Evolutionary conservation across 345 rosid genomes (phyloP).

Genomic region (Capsella bursapastoris): DNA sequence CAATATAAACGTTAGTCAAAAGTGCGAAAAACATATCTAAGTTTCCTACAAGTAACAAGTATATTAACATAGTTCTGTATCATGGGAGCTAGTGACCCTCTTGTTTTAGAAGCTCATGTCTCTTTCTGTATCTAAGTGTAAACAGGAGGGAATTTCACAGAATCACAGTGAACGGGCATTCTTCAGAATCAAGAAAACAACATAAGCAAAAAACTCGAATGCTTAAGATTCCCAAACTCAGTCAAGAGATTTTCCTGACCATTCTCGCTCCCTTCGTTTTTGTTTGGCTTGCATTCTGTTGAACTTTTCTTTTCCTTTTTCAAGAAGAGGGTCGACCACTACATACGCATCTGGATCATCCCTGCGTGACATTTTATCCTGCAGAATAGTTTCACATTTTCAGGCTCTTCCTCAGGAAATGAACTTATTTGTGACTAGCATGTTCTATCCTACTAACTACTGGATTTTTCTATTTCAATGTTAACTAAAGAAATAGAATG

Average conservation of each 20-base stretch:
- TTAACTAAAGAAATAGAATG: neutral
- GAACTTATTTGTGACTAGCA: slow-evolving; percentile 6
- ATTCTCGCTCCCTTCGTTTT: slow-evolving; percentile 79
- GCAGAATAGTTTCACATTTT: slow-evolving; percentile 34
- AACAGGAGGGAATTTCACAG: slow-evolving; percentile 13
- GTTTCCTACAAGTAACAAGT: slow-evolving; percentile 14
- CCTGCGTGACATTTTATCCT: slow-evolving; percentile 82
- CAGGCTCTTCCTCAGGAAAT: slow-evolving; percentile 13
- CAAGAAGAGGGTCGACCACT: slow-evolving; percentile 88
- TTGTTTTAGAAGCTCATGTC: slow-evolving; percentile 24
- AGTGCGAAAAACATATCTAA: neutral
- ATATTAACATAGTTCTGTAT: slow-evolving; percentile 19
- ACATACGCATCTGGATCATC: slow-evolving; percentile 88
- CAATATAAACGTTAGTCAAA: too few relatives aligned
- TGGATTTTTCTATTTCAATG: neutral
- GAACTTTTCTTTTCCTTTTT: slow-evolving; percentile 97
- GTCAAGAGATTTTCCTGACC: slow-evolving; percentile 94
- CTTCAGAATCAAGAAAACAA: slow-evolving; percentile 14
- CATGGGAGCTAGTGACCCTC: slow-evolving; percentile 4
- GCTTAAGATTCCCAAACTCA: slow-evolving; percentile 45
- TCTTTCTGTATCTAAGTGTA: slow-evolving; percentile 23
- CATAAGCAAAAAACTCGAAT: neutral
- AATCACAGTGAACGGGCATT: neutral
- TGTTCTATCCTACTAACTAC: slow-evolving; percentile 16
- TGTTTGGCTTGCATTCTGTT: slow-evolving; percentile 91